Base-by-base conservation (phyloP, 2,329 filamentous ascomycete genomes). In the Epichloe sp. region DNA sequence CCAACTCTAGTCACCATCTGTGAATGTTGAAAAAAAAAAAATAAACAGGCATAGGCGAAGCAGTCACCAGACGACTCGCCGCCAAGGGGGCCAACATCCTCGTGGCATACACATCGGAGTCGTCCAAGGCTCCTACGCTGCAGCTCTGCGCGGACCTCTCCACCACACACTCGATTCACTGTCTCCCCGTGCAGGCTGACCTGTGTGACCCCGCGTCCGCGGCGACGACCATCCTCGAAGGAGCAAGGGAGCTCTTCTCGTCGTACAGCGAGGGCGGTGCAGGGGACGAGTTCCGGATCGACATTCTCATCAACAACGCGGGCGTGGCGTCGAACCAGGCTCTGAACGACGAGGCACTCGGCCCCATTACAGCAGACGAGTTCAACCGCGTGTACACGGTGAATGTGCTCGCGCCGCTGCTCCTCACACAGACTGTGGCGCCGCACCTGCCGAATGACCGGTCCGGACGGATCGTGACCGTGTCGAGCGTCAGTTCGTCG, bases 261-360 rank as follows among this genome's bases (percentile, higher is more conserved):
- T 58, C 57, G 11, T 63, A 60, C 55, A 59, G 47, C 23, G 19
- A 51, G 0, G 37, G 51, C 11, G 55, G 51, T 5, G 12, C 23
- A 31, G 23, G 21, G 2, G 23, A 6, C 12, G 49, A 56, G 6
- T 63, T 68, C 53, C 61, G 62, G 60, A 76, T 95, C 61, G 87
- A 94, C 68, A 87, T 95, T 54, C 72, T 95, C 49, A 72, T 95
- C 72, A 94, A 95, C 76, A 95, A 94, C 65, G 88, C 89, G 34
- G 89, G 87, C 50, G 71, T 82, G 6, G 72, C 79, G 35, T 70
- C 78, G 40, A 91, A 93, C 68, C 78, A 83, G 58, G 64, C 71
- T 26, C 69, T 86, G 23, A 75, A 79, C 48, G 77, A 85, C 31
- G 52, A 64, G 6, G 65, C 79, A 21, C 66, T 73, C 51, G 65